Conservation (phyloP, 305 asterid species). For the Fraxinus sp. region DNA sequence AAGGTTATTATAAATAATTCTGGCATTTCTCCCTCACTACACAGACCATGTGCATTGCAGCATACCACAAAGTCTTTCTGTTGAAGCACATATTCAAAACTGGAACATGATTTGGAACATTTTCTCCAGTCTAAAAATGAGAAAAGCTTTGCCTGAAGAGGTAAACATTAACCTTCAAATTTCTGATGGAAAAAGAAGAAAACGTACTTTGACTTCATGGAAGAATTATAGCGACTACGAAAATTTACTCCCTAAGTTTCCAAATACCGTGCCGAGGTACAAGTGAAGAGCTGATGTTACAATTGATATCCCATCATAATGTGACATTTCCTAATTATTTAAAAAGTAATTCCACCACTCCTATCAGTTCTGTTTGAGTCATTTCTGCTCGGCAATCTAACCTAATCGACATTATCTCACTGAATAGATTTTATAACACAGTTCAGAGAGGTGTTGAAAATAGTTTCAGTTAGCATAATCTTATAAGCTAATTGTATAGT, state of each 20-base stretch:
- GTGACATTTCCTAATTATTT: background rate
- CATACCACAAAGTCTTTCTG: background rate
- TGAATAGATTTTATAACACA: background rate
- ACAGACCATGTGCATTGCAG: background rate
- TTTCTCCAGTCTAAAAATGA: background rate
- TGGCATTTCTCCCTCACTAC: background rate
- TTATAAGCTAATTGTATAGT: background rate
- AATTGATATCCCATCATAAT: background rate
- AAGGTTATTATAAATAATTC: background rate
- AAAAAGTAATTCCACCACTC: background rate
- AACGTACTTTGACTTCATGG: background rate
- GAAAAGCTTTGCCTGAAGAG: background rate
- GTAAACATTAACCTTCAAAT: background rate
- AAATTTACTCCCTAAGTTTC: background rate
- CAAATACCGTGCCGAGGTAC: background rate
- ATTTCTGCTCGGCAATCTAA: background rate
- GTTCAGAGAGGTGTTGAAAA: background rate
- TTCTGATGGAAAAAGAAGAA: background rate
- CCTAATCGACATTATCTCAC: background rate
- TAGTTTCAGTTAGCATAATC: background rate
- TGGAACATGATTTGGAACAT: background rate
- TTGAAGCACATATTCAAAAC: background rate
- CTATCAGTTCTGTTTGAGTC: background rate
- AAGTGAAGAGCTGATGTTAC: background rate
- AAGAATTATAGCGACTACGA: background rate